Percentiles rank a stretch among this genome's conserved stretches.
phyloP scores from a whole-genome alignment of 2,329 filamentous ascomycete genomes.

The Cercospora beticola region DNA sequence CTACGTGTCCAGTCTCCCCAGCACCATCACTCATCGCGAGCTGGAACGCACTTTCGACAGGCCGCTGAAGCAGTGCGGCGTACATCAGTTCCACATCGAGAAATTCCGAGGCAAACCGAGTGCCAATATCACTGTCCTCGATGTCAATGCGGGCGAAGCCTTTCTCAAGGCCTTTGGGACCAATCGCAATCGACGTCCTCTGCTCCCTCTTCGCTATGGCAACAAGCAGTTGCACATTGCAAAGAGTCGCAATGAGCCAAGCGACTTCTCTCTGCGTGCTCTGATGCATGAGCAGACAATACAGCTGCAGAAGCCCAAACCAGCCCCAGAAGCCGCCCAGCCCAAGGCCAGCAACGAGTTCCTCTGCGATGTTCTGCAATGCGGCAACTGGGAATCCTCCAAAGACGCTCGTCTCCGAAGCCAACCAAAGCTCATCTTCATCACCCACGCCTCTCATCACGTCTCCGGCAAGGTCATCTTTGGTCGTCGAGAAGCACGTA shows the following conservation, averaged over 20 bases:
- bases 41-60: conserved; percentile 44
- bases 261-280: conserved; percentile 29
- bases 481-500: conserved; percentile 29
- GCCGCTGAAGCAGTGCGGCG: conserved; percentile 41
- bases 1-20: conserved; percentile 46
- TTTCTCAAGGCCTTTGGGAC: conserved; percentile 46
- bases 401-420: conserved; percentile 24
- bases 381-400: conserved; percentile 48
- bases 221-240: conserved; percentile 8
- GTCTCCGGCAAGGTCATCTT: conserved; percentile 42
- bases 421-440: conserved; percentile 40
- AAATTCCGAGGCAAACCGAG: conserved; percentile 44
- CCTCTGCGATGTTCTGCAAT: conserved; percentile 38
- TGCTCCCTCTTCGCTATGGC: conserved; percentile 21
- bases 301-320: conserved; percentile 3
- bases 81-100: conserved; percentile 46
- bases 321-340: neutral
- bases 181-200: conserved; percentile 15
- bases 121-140: conserved; percentile 51
- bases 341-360: conserved; percentile 35
- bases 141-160: conserved; percentile 39
- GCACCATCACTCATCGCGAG: conserved; percentile 44
- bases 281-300: conserved; percentile 28
- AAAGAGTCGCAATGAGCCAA: conserved; percentile 16
- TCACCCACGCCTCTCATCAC: conserved; percentile 45